Base-by-base conservation (phyloP, 2,329 filamentous ascomycete genomes). In the Tothia fuscella region DNA sequence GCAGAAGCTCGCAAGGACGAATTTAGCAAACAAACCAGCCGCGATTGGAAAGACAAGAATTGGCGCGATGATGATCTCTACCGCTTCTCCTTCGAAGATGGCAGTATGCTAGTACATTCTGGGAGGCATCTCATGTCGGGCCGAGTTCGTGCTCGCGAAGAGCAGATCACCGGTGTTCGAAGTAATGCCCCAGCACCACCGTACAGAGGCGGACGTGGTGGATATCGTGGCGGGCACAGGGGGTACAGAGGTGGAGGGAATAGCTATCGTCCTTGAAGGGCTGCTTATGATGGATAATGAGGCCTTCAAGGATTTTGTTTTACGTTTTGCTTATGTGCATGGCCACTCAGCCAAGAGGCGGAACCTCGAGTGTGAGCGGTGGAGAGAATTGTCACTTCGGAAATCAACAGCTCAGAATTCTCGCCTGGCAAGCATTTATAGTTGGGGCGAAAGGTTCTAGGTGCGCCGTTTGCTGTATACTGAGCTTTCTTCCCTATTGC, bases 141-240 rank as follows among this genome's bases (percentile, higher is more conserved):
- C 34, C 32, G 6, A 38, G 41, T 14, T 17, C 33, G 31, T 19
- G 29, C 32, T 39, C 22, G 37, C 21, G 29, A 38, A 40, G 21
- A 43, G 41, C 13, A 34, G 29, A 21, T 36, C n/a, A 38, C 48
- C 5, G 44, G 47, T 22, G 20, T 46, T 19, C 48, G 47, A 6
- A 42, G 48, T 13, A 20, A 43, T 21, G 37, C 29, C 37, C 41
- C 45, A 44, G 37, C 10, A 29, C 10, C 13, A 14, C 10, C 13
- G n/a, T n/a, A n/a, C n/a, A n/a, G 33, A 82, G 71, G 3, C 73
- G 77, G 3, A 63, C 55, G 50, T 83, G 82, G 49, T 79, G 75
- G 24, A 86, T 25, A n/a, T 17, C 76, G 56, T 88, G 83, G 46
- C 81, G 79, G 53, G 87, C 81, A 49, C 89, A 89, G 4, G 71